Percentiles rank a stretch among this genome's conserved stretches.
phyloP scores from a whole-genome alignment of 2,329 filamentous ascomycete genomes.

The Cordyceps militaris region DNA sequence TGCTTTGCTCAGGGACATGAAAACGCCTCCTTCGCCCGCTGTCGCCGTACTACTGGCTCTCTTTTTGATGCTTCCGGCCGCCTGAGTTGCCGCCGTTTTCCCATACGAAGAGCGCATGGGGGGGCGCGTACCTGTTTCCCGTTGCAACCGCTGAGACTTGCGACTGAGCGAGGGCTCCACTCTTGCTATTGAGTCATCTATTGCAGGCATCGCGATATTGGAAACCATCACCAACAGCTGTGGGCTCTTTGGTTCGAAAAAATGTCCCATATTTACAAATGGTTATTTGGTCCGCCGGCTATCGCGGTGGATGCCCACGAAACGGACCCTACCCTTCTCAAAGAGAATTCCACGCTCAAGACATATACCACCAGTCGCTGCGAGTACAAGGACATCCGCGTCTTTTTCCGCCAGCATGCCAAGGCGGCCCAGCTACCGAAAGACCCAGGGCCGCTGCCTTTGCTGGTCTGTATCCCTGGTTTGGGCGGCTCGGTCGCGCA shows the following conservation, averaged over 20 bases:
- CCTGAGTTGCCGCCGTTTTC: neutral
- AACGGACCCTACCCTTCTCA: slow-evolving; percentile 73
- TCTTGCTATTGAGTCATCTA: slow-evolving; percentile 9
- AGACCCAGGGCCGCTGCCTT: slow-evolving; percentile 65
- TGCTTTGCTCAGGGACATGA: neutral
- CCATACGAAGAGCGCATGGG: slow-evolving; percentile 1
- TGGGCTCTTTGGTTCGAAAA: neutral
- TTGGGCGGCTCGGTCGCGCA: slow-evolving; percentile 88
- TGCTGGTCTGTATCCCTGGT: slow-evolving; percentile 88
- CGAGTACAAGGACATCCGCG: slow-evolving; percentile 68
- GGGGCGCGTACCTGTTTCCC: neutral
- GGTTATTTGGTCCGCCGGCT: slow-evolving; percentile 17
- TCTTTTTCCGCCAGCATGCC: slow-evolving; percentile 76
- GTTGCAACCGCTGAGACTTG: neutral
- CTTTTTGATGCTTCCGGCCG: slow-evolving; percentile 1
- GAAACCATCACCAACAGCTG: neutral
- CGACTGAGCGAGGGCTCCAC: neutral
- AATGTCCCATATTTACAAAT: slow-evolving; percentile 8
- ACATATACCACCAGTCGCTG: slow-evolving; percentile 65
- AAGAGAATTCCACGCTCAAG: slow-evolving; percentile 63
- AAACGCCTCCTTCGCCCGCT: neutral
- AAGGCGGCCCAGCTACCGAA: slow-evolving; percentile 75
- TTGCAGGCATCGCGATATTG: slow-evolving; percentile 2
- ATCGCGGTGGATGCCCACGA: slow-evolving; percentile 25
- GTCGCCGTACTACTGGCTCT: neutral